Evolutionary conservation across 2,329 filamentous ascomycete genomes (phyloP).

Genomic region (Cordyceps cicadae): DNA sequence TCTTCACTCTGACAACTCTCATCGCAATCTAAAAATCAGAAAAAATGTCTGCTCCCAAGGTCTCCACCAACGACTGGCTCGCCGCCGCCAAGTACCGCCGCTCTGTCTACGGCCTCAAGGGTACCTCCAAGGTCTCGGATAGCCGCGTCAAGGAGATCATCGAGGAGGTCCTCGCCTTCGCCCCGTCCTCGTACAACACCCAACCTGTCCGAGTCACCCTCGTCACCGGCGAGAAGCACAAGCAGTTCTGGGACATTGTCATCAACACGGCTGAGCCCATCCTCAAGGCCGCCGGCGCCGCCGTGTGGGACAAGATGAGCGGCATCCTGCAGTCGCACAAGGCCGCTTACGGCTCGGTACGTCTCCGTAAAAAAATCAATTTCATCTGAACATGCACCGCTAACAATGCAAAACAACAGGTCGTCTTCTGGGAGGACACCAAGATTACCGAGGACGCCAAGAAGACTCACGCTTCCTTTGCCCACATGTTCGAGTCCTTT

Average conservation of each 20-base stretch:
- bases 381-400: constrained; percentile 29
- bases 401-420: constrained; percentile 47
- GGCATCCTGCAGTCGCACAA: constrained; percentile 20
- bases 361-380: not conserved
- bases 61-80: constrained; percentile 46
- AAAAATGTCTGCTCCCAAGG: constrained; percentile 35
- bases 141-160: constrained; percentile 57
- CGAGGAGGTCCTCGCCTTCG: constrained; percentile 54
- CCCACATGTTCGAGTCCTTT: constrained; percentile 73
- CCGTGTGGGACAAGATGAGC: constrained; percentile 7
- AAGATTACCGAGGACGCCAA: constrained; percentile 57
- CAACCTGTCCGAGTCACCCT: constrained; percentile 74
- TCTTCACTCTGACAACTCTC: constrained; percentile 4
- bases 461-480: constrained; percentile 62
- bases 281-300: constrained; percentile 1
- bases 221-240: constrained; percentile 73
- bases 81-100: constrained; percentile 60
- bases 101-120: constrained; percentile 59
- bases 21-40: constrained; percentile 21
- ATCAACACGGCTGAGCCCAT: constrained; percentile 51
- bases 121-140: constrained; percentile 44
- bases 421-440: constrained; percentile 82
- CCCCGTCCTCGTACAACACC: constrained; percentile 81
- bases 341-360: constrained; percentile 10
- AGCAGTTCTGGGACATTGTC: constrained; percentile 76